These are phyloP conservation scores for Talaromyces islandicus DNA, from an alignment of 2,329 filamentous ascomycete species.

Conservation along the genomic window DNA sequence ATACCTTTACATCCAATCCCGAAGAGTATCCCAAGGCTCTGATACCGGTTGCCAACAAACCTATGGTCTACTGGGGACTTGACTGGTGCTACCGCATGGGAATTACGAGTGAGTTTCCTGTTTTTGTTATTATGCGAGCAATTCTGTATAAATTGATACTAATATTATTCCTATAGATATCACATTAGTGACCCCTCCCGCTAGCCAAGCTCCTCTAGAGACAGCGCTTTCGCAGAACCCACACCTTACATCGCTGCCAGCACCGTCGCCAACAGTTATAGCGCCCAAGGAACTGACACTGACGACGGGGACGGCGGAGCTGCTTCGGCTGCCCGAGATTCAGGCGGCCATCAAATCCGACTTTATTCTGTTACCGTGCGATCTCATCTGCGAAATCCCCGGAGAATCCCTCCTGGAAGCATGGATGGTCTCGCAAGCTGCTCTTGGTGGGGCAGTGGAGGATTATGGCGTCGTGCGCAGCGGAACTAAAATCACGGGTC, in stretches of 20 bases:
- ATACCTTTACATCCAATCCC: conserved; percentile 45
- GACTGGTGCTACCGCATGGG: conserved; percentile 46
- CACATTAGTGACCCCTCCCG: conserved; percentile 43
- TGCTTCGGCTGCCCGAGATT: conserved; percentile 78
- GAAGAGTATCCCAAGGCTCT: conserved; percentile 45
- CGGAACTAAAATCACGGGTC: conserved; percentile 39
- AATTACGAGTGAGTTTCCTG: conserved; percentile 31
- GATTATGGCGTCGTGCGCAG: conserved; percentile 29
- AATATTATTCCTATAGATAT: conserved; percentile 29
- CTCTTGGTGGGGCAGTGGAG: conserved; percentile 49
- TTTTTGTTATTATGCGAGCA: background rate
- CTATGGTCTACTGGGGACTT: conserved; percentile 46
- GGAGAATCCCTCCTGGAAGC: conserved; percentile 78
- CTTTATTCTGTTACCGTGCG: conserved; percentile 87
- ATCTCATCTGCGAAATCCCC: conserved; percentile 83
- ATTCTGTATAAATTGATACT: background rate
- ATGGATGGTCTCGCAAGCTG: conserved; percentile 82
- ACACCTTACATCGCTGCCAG: conserved; percentile 44
- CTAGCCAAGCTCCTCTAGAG: conserved; percentile 37
- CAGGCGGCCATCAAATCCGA: conserved; percentile 72
- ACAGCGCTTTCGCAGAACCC: conserved; percentile 45
- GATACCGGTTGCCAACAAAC: conserved; percentile 45
- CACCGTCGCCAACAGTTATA: conserved; percentile 59
- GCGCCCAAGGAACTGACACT: conserved; percentile 70
- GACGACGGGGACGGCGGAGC: conserved; percentile 82